phyloP scores from a whole-genome alignment of 306 rosid species.

The Alnus glutinosa region DNA sequence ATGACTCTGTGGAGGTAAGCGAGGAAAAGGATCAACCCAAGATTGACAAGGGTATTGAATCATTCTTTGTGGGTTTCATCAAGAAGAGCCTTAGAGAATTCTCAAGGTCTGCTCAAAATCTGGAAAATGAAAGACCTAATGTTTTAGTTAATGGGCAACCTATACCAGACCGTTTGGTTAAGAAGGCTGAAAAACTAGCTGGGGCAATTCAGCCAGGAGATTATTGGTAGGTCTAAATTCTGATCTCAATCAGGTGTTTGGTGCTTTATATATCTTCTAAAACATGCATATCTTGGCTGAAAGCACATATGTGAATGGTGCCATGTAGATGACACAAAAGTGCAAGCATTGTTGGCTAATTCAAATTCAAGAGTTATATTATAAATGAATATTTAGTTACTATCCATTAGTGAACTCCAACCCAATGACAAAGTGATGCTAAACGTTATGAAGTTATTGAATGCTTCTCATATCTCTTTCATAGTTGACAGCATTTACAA shows the following conservation, averaged over 20 bases:
- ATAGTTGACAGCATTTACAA: not conserved
- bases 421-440: not conserved
- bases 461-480: not conserved
- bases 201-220: constrained; percentile 53
- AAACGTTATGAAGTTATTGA: not conserved
- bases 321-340: not conserved
- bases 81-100: constrained; percentile 38
- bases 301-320: not conserved
- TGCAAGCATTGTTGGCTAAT: not conserved
- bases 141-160: constrained; percentile 48
- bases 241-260: not conserved
- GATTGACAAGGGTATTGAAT: constrained; percentile 26
- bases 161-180: constrained; percentile 31
- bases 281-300: not conserved
- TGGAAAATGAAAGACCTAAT: constrained; percentile 28
- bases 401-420: not conserved
- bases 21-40: constrained; percentile 41
- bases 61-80: constrained; percentile 34
- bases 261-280: not conserved
- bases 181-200: constrained; percentile 51
- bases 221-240: constrained; percentile 41
- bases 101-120: constrained; percentile 32
- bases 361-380: not conserved
- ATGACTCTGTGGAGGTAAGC: constrained; percentile 35
- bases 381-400: not conserved